phyloP scores from a whole-genome alignment of 2,329 filamentous ascomycete species.

The Leptographium lundbergii region DNA sequence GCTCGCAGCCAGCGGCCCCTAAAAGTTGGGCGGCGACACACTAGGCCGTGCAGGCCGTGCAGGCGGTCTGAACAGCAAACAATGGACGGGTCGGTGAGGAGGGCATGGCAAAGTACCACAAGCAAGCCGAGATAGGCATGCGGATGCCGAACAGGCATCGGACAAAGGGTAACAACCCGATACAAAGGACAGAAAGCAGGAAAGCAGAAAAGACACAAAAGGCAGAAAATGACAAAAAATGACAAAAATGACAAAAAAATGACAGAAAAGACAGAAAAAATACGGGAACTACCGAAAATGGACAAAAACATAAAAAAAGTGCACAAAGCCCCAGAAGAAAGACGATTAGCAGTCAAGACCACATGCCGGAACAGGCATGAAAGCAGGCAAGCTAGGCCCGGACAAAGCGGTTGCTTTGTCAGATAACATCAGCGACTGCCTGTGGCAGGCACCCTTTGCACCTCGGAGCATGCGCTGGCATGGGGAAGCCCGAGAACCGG shows the following conservation, averaged over 20 bases:
- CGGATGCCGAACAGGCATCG: too few species aligned
- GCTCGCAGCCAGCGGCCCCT: neutral
- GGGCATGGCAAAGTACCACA: too few species aligned
- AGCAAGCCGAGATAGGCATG: too few species aligned
- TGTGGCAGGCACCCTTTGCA: neutral
- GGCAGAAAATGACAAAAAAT: too few species aligned
- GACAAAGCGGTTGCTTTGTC: neutral
- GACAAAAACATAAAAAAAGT: too few species aligned
- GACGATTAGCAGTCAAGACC: too few species aligned
- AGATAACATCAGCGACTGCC: neutral
- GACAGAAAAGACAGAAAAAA: too few species aligned
- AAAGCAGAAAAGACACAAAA: neutral
- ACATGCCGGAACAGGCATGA: too few species aligned
- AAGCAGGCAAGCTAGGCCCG: neutral
- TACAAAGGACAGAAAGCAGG: neutral
- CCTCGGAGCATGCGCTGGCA: neutral
- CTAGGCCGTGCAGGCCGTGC: neutral
- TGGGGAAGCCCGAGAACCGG: neutral
- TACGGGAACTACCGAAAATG: too few species aligned
- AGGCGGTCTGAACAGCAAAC: conserved; percentile 1
- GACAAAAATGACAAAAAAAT: too few species aligned
- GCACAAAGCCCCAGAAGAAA: neutral
- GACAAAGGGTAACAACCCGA: too few species aligned
- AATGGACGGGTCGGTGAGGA: neutral
- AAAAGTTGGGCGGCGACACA: conserved; percentile 1